Evolutionary conservation across 202 grass and related monocot genomes (phyloP).

Genomic region (Miscanthus sacchariflorus): DNA sequence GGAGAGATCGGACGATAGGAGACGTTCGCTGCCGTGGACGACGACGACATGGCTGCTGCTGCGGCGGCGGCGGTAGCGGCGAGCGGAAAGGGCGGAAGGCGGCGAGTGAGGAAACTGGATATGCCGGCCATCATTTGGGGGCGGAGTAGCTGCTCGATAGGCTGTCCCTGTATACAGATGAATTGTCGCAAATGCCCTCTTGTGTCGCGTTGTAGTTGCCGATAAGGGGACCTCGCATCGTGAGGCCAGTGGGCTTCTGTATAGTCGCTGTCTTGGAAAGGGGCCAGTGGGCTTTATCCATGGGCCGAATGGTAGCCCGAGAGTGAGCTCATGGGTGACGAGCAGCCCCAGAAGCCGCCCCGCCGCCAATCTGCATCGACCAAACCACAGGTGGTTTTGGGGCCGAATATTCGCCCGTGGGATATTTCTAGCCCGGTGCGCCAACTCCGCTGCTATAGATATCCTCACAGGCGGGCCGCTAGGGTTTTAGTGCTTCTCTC

Average conservation of each 20-base stretch:
- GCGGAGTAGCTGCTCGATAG: not conserved
- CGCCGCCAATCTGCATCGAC: not conserved
- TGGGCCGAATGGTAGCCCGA: constrained; percentile 26
- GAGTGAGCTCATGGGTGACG: constrained; percentile 31
- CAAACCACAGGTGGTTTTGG: not conserved
- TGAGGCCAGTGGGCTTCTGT: no score
- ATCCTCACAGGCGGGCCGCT: not conserved
- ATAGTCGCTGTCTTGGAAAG: not conserved
- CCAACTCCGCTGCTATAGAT: not conserved
- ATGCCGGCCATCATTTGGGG: constrained; percentile 49
- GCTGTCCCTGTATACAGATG: not conserved
- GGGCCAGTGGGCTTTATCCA: not conserved
- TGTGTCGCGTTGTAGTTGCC: not conserved
- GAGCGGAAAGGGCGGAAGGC: constrained; percentile 17
- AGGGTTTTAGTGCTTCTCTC: constrained; percentile 28
- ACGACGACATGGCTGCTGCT: constrained; percentile 61
- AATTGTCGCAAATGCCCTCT: constrained; percentile 49
- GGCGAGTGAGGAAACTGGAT: constrained; percentile 49
- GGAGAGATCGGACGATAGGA: constrained; percentile 53
- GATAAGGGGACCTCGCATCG: constrained; percentile 23
- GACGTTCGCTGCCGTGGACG: constrained; percentile 26
- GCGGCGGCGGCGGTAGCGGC: not conserved
- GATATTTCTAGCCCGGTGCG: constrained; percentile 34
- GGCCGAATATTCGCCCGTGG: constrained; percentile 15
- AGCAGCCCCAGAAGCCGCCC: not conserved